Base-by-base conservation (phyloP, 441 rosid species). In the Bruguiera hainesii region DNA sequence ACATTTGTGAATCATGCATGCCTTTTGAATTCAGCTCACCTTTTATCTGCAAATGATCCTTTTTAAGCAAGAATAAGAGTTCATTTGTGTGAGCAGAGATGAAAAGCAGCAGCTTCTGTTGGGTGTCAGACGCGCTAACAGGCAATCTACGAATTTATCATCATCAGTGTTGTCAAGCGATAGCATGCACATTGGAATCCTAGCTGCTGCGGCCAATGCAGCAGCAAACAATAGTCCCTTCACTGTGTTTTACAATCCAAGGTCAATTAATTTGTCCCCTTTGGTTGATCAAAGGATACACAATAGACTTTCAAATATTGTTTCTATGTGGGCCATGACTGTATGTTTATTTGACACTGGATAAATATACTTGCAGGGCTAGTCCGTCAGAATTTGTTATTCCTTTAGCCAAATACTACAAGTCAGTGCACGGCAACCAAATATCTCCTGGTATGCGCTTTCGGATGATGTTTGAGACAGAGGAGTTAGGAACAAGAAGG, bases 121-220 rank as follows among this genome's bases (percentile, higher is more conserved):
- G 81, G 99, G 98, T 28, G 82, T 89, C 75, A 86, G 99, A 83
- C 83, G 91, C 16, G 91, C 98, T 58, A 90, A 87, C 80, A 79
- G 98, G 80, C 99, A 91, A 75, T 87, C 93, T n/a, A 61, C 97
- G 69, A 85, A 83, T 79, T 78, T 95, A 69, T 84, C 99, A 37
- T 91, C 95, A 42, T 95, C 99, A n/a, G 93, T 95, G 19, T 81
- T 95, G 70, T 95, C 98, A 30, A 90, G 97, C 72, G 99, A 91
- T 68, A 90, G 98, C 82, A 95, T 95, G 98, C 99, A 91, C 76
- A 95, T 95, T 61, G 98, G 98, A 49, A 86, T 95, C 63, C 85
- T 92, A n/a, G 99, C 99, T 51, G 97, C 97, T 5, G 98, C 99
- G 58, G 98, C 99, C 70, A 97, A 95, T 83, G 99, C 99, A 52